Evolutionary conservation across 805 yeast genomes (phyloP).

Genomic region (Phaffomyces opuntiae): DNA sequence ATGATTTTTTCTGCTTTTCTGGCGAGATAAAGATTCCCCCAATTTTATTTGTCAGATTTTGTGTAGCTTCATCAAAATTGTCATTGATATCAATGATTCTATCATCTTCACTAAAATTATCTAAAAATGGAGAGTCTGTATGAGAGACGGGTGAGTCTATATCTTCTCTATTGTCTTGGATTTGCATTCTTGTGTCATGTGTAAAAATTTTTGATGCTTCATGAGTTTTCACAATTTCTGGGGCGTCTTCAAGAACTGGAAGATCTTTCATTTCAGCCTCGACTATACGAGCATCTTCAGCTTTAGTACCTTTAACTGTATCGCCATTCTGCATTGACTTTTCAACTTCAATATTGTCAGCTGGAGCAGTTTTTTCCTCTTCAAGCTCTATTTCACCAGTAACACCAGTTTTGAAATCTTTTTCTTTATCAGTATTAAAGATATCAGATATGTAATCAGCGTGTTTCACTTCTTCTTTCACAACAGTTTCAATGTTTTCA

Average conservation of each 20-base stretch:
- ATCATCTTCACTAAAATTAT: slow-evolving; percentile 12
- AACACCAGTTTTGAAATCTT: too few species aligned
- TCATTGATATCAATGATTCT: slow-evolving; percentile 6
- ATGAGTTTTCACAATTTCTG: too few species aligned
- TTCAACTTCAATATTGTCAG: neutral
- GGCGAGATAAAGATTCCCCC: slow-evolving; percentile 21
- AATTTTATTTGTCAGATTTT: slow-evolving; percentile 16
- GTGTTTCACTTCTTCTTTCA: slow-evolving; percentile 4
- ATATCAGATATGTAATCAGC: slow-evolving; percentile 3
- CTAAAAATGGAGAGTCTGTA: slow-evolving; percentile 18
- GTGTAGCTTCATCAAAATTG: slow-evolving; percentile 15
- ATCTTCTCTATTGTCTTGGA: neutral
- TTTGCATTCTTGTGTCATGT: slow-evolving; percentile 2
- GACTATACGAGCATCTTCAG: too few species aligned
- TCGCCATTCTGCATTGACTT: neutral
- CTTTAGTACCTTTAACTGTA: too few species aligned
- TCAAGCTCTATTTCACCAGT: too few species aligned
- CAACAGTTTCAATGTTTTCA: slow-evolving; percentile 6
- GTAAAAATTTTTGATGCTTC: neutral
- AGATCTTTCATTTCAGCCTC: too few species aligned
- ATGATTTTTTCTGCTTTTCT: slow-evolving; percentile 10
- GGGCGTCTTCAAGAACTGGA: too few species aligned
- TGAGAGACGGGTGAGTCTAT: slow-evolving; percentile 2
- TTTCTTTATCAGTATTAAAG: too few species aligned
- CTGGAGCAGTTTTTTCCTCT: too few species aligned